Base-by-base conservation (phyloP, 2,329 filamentous ascomycete species). In the Penicillium sp. region DNA sequence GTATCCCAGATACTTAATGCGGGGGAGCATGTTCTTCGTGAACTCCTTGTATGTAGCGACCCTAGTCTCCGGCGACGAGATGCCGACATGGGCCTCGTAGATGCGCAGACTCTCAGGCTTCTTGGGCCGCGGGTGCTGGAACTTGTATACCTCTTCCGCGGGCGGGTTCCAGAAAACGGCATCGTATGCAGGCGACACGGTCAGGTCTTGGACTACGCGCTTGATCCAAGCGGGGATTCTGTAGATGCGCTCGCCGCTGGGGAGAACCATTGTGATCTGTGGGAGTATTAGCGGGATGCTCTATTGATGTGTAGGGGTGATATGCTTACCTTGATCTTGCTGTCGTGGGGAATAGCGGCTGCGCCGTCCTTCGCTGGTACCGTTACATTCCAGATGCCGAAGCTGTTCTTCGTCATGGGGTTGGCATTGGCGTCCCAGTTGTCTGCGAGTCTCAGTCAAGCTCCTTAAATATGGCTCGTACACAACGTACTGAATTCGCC, bases 31-130 rank as follows among this genome's bases (percentile, higher is more conserved):
- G 74, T 90, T 91, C 69, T 87, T 83, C 2, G 93, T 97, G 75
- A 99, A 99, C 77, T 99, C 93, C 75, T 97, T 96, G 84, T 96
- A 99, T 7, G 91, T 96, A 3, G 94, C 86, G 40, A 99, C 92
- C 65, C 86, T 88, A 62, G 89, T 85, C 63, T 97, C 93, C 1
- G 93, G 91, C 2, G 91, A 94, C 6, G 93, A 97, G 67, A 99
- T 99, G 50, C 94, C 94, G 42, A 99, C 92, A 71, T 99, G 94
- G n/a, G 94, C 94, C 77, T 99, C 94, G 77, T 99, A 99, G 58
- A 99, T 92, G 50, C 94, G 88, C n/a, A 85, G 86, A 68, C 92
- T 96, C 57, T 81, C 75, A 1, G 94, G 94, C 81, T 93, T 95
- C 74, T 87, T 86, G 7, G 93, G 94, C 50, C 89, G 84, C 47